Evolutionary conservation across 257 asterid species (phyloP).

Genomic region (Jacaranda copaia): DNA sequence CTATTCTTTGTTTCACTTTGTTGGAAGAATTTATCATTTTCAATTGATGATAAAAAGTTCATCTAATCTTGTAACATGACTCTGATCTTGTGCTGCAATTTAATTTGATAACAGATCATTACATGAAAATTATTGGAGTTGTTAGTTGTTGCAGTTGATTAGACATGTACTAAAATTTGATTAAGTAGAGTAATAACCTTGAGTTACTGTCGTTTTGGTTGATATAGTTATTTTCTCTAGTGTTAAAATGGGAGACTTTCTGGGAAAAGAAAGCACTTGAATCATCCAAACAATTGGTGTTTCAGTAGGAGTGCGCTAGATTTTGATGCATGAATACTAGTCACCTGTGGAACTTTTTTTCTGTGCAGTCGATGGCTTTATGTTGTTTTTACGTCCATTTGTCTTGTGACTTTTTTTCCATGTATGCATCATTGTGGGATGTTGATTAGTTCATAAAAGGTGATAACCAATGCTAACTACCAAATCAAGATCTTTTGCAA

Average conservation of each 20-base stretch:
- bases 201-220: neutral
- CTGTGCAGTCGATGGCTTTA: neutral
- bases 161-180: neutral
- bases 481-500: slow-evolving; percentile 10
- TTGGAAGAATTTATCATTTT: neutral
- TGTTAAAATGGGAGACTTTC: neutral
- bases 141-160: slow-evolving; percentile 8
- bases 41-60: neutral
- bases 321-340: neutral
- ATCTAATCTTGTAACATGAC: neutral
- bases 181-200: neutral
- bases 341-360: too few relatives aligned
- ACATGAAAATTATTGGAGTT: neutral
- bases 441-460: neutral
- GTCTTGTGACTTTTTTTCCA: neutral
- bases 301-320: neutral
- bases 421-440: neutral
- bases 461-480: neutral
- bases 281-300: neutral
- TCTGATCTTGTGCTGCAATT: neutral
- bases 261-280: neutral
- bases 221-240: neutral
- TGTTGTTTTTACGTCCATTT: neutral
- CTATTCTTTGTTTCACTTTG: neutral
- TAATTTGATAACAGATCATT: neutral